Base-by-base conservation (phyloP, 306 rosid species). In the Sophora flavescens region DNA sequence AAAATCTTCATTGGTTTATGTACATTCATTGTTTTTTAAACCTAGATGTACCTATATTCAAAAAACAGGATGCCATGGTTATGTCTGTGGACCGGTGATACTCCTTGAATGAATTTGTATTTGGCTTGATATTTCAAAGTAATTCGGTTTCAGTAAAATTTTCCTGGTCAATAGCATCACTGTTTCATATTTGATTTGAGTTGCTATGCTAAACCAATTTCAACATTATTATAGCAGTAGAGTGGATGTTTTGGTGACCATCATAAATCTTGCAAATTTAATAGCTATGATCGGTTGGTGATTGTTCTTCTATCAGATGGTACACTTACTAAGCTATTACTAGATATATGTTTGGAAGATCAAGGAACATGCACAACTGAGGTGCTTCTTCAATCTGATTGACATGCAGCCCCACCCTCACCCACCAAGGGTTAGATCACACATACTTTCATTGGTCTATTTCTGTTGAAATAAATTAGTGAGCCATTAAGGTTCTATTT, bases 21-120 rank as follows among this genome's bases (percentile, higher is more conserved):
- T 66, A 67, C 65, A 80, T 84, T 76, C 61, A 67, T 77, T 72
- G 70, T 64, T 78, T 75, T 70, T 57, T 84, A 51, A 45, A 51
- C 16, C 36, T 39, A 38, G 71, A 41, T 41, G 8, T 10, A 53
- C 22, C 58, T n/a, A 9, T 52, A 32, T 6, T 22, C 22, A 22
- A 22, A 22, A 22, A 70, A 39, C 10, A 8, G 10, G 44, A 6
- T 39, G 44, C 44, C 44, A 39, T 6, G 10, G 10, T 6, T 35
- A 35, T 35, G 17, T 53, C 63, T 36, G 12, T 33, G 63, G 42
- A 22, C 57, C n/a, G 44, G 70, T 62, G 26, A 42, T 65, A 74
- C 26, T 66, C 74, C 36, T 30, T 44, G 41, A 44, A 62, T 61
- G 67, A 63, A 72, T 57, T 50, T 63, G 53, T 58, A 57, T 44